Evolutionary conservation across 2,329 filamentous ascomycete species (phyloP), one percentile per base, ranked within the genome.

Genomic region (Cytospora piceicola): DNA sequence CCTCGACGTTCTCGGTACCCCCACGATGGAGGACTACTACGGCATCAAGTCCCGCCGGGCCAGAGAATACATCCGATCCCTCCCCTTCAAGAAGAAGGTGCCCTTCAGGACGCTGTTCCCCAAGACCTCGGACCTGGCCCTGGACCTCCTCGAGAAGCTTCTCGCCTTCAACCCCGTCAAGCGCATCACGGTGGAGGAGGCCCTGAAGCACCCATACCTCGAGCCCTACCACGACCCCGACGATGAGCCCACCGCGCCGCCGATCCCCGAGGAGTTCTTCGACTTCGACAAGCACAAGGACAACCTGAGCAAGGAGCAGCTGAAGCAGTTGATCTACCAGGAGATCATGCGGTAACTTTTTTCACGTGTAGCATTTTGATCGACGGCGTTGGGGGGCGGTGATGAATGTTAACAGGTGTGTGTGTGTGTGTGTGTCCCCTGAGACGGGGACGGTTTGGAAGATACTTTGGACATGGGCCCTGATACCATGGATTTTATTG

Each of bases 231-330:
- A 99, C 78, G 95, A 99, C 77, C 95, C 95, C 8, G 95, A 98
- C 76, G 95, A 99, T 76, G 95, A 99, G 85, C 95, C 95, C 58
- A 97, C 93, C 15, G 95, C 95, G 22, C 92, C 94, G 53, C 94
- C 95, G 27, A 99, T 99, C 74, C 95, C 95, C 27, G 94, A 98
- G 78, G 94, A 97, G 78, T 99, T 99, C 84, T 99, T 99, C 77
- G 95, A 99, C 80, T 99, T 99, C 79, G 95, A 99, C 81, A 97
- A 97, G 86, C 96, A 98, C 85, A 99, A 99, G 88, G 95, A 99
- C 79, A 95, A 90, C 74, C 81, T 99, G 75, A 97, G 91, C 83
- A 99, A 99, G 82, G 95, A 99, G 82, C 93, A 99, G 81, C 81
- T 99, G 78, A 98, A 98, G 85, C 86, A 95, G 75, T 84, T 99